phyloP scores from a whole-genome alignment of 495 filamentous ascomycete genomes.

The Aspergillus indologenus region DNA sequence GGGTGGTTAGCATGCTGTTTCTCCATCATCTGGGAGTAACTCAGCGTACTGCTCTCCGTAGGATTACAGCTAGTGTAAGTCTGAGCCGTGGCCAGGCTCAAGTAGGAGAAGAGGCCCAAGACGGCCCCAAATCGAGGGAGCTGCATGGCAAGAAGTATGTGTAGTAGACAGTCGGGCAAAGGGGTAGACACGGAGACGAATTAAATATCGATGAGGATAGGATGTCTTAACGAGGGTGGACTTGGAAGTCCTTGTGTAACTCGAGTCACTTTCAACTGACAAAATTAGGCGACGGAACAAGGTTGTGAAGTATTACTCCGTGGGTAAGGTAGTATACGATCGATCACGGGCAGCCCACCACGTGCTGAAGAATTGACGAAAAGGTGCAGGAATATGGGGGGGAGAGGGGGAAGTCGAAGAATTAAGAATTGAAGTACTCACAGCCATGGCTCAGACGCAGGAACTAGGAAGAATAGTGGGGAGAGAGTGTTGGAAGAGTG shows the following conservation, averaged over 20 bases:
- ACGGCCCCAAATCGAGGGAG: slow-evolving; percentile 24
- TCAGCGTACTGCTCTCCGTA: slow-evolving; percentile 58
- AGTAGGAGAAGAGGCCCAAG: slow-evolving; percentile 27
- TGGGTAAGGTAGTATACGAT: neutral
- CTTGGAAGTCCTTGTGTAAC: neutral
- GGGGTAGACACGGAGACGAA: neutral
- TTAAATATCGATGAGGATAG: neutral
- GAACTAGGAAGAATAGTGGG: neutral
- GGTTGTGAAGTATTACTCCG: no score
- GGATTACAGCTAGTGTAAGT: slow-evolving; percentile 77
- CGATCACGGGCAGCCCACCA: neutral
- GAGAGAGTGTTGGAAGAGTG: neutral
- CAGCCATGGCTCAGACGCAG: neutral
- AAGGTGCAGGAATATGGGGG: neutral
- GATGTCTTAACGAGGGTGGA: neutral
- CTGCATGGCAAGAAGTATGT: slow-evolving; percentile 25
- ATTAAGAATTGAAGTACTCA: neutral
- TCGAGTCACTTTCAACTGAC: no score
- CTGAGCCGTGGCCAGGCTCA: slow-evolving; percentile 57
- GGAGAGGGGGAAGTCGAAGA: neutral
- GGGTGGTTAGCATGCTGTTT: slow-evolving; percentile 21
- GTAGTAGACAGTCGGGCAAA: slow-evolving; percentile 1
- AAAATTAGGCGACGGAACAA: neutral
- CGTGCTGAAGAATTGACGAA: neutral
- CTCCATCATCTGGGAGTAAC: neutral